Percentiles rank a stretch among this genome's conserved stretches.
phyloP scores from a whole-genome alignment of 192 early-diverging fungal genomes.

The Coemansia sp. region DNA sequence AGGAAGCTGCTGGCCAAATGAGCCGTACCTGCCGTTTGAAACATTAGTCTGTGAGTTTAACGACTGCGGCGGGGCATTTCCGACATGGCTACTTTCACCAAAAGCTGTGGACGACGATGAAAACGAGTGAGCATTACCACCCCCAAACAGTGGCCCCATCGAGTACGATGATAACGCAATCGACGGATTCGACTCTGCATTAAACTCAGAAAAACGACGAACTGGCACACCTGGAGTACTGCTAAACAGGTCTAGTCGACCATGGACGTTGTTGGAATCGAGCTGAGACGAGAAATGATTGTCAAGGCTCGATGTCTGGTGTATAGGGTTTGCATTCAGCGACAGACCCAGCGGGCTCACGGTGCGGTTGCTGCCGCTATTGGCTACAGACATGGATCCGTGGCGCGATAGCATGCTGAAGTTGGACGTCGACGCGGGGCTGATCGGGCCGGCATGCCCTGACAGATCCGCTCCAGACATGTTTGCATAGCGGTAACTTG shows the following conservation, averaged over 20 bases:
- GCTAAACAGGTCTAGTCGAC: constrained; percentile 13
- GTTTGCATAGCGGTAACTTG: constrained; percentile 29
- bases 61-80: neutral
- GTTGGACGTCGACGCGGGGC: constrained; percentile 28
- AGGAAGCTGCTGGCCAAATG: constrained; percentile 34
- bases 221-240: constrained; percentile 7
- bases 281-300: constrained; percentile 21
- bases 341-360: constrained; percentile 43
- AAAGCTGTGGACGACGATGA: neutral
- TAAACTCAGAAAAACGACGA: constrained; percentile 34
- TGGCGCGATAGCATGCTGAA: constrained; percentile 44
- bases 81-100: neutral
- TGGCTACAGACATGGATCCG: constrained; percentile 35
- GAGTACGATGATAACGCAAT: constrained; percentile 31
- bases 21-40: constrained; percentile 14
- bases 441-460: constrained; percentile 17
- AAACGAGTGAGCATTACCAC: constrained; percentile 7
- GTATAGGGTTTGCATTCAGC: constrained; percentile 30
- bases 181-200: constrained; percentile 13
- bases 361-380: constrained; percentile 31
- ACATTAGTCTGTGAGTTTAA: neutral
- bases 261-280: constrained; percentile 11
- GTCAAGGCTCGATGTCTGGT: constrained; percentile 45
- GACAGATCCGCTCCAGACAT: constrained; percentile 11
- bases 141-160: constrained; percentile 21